Conservation (phyloP, 345 rosid genomes). For the Aurinia saxatilis region DNA sequence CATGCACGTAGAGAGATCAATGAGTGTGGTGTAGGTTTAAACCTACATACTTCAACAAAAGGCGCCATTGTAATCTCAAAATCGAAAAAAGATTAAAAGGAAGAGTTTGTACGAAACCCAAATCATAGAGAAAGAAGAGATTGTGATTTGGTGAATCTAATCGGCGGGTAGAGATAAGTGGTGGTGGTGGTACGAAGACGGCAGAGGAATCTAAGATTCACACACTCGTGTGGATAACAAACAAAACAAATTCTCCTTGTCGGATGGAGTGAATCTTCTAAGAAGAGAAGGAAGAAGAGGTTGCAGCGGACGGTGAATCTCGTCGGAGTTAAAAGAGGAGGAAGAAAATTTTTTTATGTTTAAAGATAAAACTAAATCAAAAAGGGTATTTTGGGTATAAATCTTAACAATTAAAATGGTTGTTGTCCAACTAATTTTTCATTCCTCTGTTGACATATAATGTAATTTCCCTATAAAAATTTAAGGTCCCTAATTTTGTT, state of each 20-base stretch:
- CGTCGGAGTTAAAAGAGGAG: no score
- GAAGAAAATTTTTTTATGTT: no score
- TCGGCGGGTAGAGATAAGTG: constrained; percentile 12
- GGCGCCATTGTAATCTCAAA: constrained; percentile 35
- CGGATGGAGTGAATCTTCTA: neutral
- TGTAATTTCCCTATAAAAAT: no score
- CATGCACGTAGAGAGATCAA: constrained; percentile 35
- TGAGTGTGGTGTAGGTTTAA: constrained; percentile 35
- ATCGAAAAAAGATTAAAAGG: neutral
- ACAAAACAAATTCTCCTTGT: neutral
- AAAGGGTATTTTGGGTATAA: no score
- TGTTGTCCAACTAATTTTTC: no score
- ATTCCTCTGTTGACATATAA: no score
- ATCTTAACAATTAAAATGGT: no score
- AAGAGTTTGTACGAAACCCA: neutral
- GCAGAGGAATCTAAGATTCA: neutral
- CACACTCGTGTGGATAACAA: constrained; percentile 6
- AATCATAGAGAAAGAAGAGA: neutral
- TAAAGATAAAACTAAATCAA: no score
- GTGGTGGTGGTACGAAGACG: constrained; percentile 20
- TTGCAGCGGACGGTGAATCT: no score
- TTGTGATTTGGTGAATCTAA: constrained; percentile 20
- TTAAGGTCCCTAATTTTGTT: no score
- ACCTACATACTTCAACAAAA: constrained; percentile 34
- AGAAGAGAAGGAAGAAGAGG: no score